Base-by-base conservation (phyloP, 2,329 filamentous ascomycete species). In the Aureobasidium sp. region DNA sequence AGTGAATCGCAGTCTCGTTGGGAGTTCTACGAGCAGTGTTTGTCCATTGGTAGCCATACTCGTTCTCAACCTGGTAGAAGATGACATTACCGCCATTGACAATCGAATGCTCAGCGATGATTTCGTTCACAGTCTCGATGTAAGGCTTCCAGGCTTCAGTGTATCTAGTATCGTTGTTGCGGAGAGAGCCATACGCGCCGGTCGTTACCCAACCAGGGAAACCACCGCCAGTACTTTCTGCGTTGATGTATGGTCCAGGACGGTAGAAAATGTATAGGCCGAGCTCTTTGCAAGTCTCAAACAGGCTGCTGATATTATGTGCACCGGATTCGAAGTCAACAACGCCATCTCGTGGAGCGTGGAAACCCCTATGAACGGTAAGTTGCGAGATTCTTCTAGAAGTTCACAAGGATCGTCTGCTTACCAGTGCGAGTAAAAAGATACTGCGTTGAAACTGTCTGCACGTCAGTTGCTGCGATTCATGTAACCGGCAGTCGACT, bases 151-250 rank as follows among this genome's bases (percentile, higher is more conserved):
- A 86, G 0, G 87, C 86, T 20, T 66, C 47, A 79, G 77, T 3
- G 83, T 86, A 72, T 85, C 89, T 54, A 81, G 78, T 8, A 45
- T 75, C 70, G 27, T 66, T 81, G 74, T 67, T 90, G 82, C 88
- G 78, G 15, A 88, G 75, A 27, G 74, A 71, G 2, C 88, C 87
- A 55, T 88, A 87, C n/a, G 80, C 87, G 50, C 88, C 88, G 0
- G 88, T 66, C 0, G 88, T 90, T 7, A 88, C 73, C 87, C 88
- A 91, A 1, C 88, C 77, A 0, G 89, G 87, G 66, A 89, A 88
- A 0, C 89, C 89, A 40, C 89, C 89, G 0, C 85, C 67, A 68
- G 86, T 89, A 5, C 87, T 82, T 72, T 91, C 89, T 1, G 88
- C 89, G 68, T 91, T 91, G 66, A 90, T 84, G 15, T 67, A 67